Evolutionary conservation across 2,329 filamentous ascomycete species (phyloP), one percentile per base, ranked within the genome.

Genomic region (Botryotinia calthae): DNA sequence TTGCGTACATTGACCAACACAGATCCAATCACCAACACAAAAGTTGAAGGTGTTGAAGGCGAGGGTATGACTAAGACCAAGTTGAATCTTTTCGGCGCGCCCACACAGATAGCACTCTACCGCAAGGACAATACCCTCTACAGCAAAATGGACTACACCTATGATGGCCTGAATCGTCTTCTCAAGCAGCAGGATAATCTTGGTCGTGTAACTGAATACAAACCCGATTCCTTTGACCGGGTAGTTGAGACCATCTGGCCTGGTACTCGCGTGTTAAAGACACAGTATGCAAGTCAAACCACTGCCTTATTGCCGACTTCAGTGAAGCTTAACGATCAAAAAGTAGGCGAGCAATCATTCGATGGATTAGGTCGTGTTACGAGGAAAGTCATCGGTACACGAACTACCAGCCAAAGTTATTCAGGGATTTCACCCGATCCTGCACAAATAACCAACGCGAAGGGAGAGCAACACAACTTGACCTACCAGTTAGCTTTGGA

Each of bases 81-180:
- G 31, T 65, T 71, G 37, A 71, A 71, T 46, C 18, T 65, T 18
- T 71, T 71, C 34, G 69, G 59, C 16, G 46, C 46, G 4, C 69
- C 69, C 3, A 65, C 46, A 46, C 69, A 71, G 37, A 65, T 31
- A 65, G 44, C 69, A 25, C 59, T 71, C 5, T 37, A 65, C 9
- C 18, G 65, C 51, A 63, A 31, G 8, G 25, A 71, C 16, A 34
- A 31, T 48, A 37, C 59, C 12, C 25, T 65, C 12, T 71, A 71
- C 6, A 71, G 69, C 59, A 71, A 71, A 25, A n/a, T 71, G 37
- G 46, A 71, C 25, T 71, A 71, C n/a, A 65, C 34, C n/a, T 71
- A 71, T 22, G 59, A 71, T 65, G 69, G 69, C 16, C 44, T 71
- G 34, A 44, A 44, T 10, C 46, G 69, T 4, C 69, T 65, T 20